Evolutionary conservation across 495 filamentous ascomycete species (phyloP).

Genomic region (Filosporella fistucella): DNA sequence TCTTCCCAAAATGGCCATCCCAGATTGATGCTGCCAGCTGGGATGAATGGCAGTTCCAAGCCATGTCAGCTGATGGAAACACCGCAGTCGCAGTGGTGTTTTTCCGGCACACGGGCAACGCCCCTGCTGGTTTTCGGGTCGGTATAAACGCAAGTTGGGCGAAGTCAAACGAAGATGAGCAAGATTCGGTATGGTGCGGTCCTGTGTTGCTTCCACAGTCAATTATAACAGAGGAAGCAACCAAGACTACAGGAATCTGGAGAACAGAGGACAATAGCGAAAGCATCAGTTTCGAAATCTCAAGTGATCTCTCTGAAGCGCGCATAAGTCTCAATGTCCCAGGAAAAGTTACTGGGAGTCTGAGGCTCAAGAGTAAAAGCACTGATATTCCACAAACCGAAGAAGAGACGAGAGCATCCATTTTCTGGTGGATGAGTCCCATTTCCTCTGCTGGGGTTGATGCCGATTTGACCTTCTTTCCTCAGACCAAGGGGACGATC

Average conservation of each 20-base stretch:
- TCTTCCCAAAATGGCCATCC: not conserved
- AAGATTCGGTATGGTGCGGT: not conserved
- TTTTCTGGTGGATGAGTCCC: not conserved
- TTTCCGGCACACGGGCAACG: not conserved
- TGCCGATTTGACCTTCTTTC: not conserved
- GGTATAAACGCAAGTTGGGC: not conserved
- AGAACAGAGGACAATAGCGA: not conserved
- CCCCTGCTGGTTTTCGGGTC: not conserved
- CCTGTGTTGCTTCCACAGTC: not conserved
- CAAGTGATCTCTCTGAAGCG: not conserved
- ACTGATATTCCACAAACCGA: not conserved
- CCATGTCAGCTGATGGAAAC: not conserved
- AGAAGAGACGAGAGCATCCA: not conserved
- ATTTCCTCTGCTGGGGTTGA: not conserved
- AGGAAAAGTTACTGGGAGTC: not conserved
- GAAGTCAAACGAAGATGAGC: not conserved
- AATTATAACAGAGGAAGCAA: not conserved
- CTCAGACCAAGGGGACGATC: not conserved
- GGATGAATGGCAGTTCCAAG: not conserved
- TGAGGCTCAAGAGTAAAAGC: not conserved
- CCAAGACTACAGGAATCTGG: not conserved
- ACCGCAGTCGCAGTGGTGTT: not conserved
- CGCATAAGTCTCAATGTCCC: not conserved
- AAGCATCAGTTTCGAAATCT: not conserved
- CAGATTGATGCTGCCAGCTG: not conserved